Percentiles rank a stretch among this genome's conserved stretches.
phyloP scores from a whole-genome alignment of 2,329 filamentous ascomycete genomes.

The Tolypocladium guangdongense region DNA sequence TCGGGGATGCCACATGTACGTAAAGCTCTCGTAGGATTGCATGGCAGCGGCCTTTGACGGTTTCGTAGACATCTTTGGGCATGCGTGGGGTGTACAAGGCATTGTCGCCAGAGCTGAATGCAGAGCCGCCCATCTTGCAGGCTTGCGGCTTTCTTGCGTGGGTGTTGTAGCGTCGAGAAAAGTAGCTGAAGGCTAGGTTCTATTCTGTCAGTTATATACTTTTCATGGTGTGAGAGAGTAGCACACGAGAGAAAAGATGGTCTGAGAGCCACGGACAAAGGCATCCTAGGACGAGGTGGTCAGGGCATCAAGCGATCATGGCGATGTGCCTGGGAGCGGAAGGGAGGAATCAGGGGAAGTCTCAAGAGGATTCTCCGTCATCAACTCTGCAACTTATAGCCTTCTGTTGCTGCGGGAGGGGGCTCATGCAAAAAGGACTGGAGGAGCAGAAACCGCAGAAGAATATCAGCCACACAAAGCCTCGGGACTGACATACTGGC shows the following conservation, averaged over 20 bases:
- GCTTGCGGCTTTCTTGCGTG: not conserved
- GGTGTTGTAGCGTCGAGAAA: not conserved
- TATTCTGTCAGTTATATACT: not conserved
- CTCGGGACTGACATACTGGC: not conserved
- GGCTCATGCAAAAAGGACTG: too few relatives aligned
- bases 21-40: conserved; percentile 40
- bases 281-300: too few relatives aligned
- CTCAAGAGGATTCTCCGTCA: too few relatives aligned
- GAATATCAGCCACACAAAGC: too few relatives aligned
- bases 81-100: conserved; percentile 56
- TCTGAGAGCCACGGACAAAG: not conserved
- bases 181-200: too few relatives aligned
- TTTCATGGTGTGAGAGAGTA: not conserved
- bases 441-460: too few relatives aligned
- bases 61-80: conserved; percentile 42
- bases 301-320: not conserved
- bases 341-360: too few relatives aligned
- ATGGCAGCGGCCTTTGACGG: conserved; percentile 35
- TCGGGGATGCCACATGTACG: conserved; percentile 43
- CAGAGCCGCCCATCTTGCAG: conserved; percentile 52
- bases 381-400: too few relatives aligned
- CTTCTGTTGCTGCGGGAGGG: too few relatives aligned
- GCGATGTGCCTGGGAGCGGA: too few relatives aligned
- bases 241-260: not conserved
- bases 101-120: conserved; percentile 37